A percentile compares a stretch with the other conserved stretches of the same genome.
phyloP scores from a whole-genome alignment of 1,284 basidiomycete species.

The Flammula alnicola region DNA sequence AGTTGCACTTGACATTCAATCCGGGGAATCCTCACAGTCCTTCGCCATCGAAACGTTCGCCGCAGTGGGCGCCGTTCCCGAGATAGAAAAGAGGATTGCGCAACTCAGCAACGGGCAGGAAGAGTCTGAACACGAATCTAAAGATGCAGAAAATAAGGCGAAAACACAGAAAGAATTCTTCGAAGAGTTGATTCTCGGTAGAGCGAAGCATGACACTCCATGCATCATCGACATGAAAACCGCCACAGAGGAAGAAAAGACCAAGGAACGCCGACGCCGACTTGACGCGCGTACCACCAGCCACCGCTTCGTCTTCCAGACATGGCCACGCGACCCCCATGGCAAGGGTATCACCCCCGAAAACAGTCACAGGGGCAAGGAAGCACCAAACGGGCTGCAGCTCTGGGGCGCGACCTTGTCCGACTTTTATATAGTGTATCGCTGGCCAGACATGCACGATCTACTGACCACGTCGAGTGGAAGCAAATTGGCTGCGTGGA shows the following conservation, averaged over 20 bases:
- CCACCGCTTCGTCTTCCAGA: constrained; percentile 31
- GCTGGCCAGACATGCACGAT: constrained; percentile 2
- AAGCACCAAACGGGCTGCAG: constrained; percentile 36
- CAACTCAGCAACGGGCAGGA: too few relatives aligned
- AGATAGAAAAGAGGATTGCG: too few relatives aligned
- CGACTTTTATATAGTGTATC: constrained; percentile 44
- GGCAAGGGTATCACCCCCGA: constrained; percentile 29
- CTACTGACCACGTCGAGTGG: constrained; percentile 35
- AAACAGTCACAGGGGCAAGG: constrained; percentile 30
- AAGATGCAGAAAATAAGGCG: too few relatives aligned
- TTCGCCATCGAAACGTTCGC: too few relatives aligned
- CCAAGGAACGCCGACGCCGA: constrained; percentile 8
- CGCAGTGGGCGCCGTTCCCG: too few relatives aligned
- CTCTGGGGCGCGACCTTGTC: constrained; percentile 50
- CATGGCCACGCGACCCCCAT: constrained; percentile 40
- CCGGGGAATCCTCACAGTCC: too few relatives aligned
- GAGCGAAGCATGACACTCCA: too few relatives aligned
- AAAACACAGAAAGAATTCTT: too few relatives aligned
- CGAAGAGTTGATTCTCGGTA: too few relatives aligned
- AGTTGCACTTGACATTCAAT: too few relatives aligned
- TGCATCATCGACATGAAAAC: not conserved
- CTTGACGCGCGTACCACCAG: constrained; percentile 13
- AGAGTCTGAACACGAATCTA: too few relatives aligned
- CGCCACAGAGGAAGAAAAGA: constrained; percentile 6
- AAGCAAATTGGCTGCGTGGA: constrained; percentile 41